A percentile compares a stretch with the other conserved stretches of the same genome.
phyloP scores from a whole-genome alignment of 306 rosid species.

The Senna tora region DNA sequence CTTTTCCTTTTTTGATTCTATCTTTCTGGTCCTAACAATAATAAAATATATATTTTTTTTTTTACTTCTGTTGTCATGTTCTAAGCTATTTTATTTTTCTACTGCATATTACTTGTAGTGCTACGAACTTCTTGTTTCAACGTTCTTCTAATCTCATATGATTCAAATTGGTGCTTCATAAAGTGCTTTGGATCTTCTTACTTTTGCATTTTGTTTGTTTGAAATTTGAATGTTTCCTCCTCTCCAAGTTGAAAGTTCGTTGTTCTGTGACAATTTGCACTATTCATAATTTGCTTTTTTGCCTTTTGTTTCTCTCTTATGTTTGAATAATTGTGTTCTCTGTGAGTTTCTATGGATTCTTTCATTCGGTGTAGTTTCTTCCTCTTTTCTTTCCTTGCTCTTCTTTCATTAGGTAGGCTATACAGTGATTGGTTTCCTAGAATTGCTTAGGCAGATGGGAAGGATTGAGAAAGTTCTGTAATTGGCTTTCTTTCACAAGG shows the following conservation, averaged over 20 bases:
- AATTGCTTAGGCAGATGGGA: neutral
- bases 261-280: neutral
- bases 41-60: neutral
- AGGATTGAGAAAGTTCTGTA: neutral
- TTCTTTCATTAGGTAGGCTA: neutral
- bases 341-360: neutral
- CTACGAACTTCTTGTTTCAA: neutral
- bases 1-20: neutral
- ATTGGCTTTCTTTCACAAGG: neutral
- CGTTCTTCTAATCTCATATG: neutral
- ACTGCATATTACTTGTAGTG: neutral
- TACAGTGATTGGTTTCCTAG: constrained; percentile 11
- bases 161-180: constrained; percentile 43
- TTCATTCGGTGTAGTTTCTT: constrained; percentile 11
- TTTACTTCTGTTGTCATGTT: neutral
- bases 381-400: neutral
- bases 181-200: neutral
- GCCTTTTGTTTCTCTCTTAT: neutral
- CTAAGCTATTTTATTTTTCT: neutral
- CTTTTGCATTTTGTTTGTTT: neutral
- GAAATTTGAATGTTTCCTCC: neutral
- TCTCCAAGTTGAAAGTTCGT: constrained; percentile 38
- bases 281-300: neutral
- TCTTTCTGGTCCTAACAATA: neutral
- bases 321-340: neutral